Evolutionary conservation across 108 stramenopile species (phyloP).

Genomic region (Phaeodactylum tricornutum): DNA sequence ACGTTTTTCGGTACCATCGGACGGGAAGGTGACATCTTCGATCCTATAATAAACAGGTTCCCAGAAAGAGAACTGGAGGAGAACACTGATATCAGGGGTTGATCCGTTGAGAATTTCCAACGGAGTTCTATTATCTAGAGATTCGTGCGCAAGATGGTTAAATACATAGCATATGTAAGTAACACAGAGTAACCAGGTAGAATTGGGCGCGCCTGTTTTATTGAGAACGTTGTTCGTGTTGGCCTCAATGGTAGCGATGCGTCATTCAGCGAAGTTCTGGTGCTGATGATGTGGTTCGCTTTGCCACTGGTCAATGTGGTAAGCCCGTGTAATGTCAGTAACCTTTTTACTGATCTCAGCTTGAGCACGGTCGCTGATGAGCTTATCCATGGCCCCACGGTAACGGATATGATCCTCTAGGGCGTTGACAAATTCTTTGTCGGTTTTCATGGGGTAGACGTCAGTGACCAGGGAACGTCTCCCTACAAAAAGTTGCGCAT

Average conservation of each 20-base stretch:
- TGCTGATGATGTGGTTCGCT: constrained; percentile 15
- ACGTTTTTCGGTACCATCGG: not conserved
- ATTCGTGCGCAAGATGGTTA: not conserved
- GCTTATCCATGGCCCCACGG: constrained; percentile 8
- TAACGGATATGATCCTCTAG: constrained; percentile 12
- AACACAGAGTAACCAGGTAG: constrained; percentile 13
- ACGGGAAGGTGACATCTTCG: not conserved
- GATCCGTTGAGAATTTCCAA: not conserved
- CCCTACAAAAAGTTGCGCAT: constrained; percentile 9
- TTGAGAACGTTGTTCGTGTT: constrained; percentile 8
- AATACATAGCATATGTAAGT: constrained; percentile 4
- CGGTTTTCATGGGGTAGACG: constrained; percentile 6
- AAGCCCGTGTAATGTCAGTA: constrained; percentile 4
- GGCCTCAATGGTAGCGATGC: constrained; percentile 1
- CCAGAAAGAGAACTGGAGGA: constrained; percentile 1
- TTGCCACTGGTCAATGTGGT: constrained; percentile 6
- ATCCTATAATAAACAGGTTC: constrained; percentile 6
- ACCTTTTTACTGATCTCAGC: constrained; percentile 4
- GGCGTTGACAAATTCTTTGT: constrained; percentile 7
- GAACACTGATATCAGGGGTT: constrained; percentile 3
- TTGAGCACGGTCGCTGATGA: constrained; percentile 11
- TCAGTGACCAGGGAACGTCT: constrained; percentile 1
- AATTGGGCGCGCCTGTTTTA: constrained; percentile 11
- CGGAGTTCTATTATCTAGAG: too few relatives aligned
- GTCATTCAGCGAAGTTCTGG: constrained; percentile 18